These are phyloP conservation scores for Diaporthe batatas DNA, from an alignment of 2,329 filamentous ascomycete species.

Conservation along the genomic window DNA sequence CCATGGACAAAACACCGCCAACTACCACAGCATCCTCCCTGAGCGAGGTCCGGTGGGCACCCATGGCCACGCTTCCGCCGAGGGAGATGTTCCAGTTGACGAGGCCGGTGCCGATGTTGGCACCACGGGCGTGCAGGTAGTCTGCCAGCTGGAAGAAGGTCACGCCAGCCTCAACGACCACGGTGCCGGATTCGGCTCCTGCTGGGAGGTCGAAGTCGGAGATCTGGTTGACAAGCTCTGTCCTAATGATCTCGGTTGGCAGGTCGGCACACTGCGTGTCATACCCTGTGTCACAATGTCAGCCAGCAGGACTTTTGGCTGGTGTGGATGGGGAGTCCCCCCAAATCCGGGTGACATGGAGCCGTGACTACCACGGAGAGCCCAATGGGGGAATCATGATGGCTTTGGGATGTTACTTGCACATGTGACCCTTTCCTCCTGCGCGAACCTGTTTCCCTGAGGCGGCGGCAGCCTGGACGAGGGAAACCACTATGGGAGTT, in stretches of 20 bases:
- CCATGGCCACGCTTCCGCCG: conserved; percentile 65
- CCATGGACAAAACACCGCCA: conserved; percentile 61
- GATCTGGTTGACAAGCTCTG: conserved; percentile 73
- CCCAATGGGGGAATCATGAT: not conserved
- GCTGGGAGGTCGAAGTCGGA: conserved; percentile 57
- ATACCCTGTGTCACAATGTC: conserved; percentile 49
- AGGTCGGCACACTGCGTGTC: conserved; percentile 67
- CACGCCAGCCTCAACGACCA: conserved; percentile 64
- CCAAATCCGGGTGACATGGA: not conserved
- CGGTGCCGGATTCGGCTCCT: conserved; percentile 55
- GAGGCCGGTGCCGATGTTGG: conserved; percentile 63
- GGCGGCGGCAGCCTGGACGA: conserved; percentile 57
- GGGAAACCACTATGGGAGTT: conserved; percentile 44
- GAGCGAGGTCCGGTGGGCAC: conserved; percentile 63
- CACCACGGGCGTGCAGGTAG: conserved; percentile 60
- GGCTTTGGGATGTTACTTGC: conserved; percentile 45
- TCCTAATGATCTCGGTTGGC: conserved; percentile 63
- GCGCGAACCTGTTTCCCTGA: conserved; percentile 59
- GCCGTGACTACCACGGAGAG: not conserved
- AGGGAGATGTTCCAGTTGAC: conserved; percentile 69
- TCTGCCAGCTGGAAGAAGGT: conserved; percentile 65
- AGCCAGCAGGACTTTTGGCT: not conserved
- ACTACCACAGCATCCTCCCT: conserved; percentile 64
- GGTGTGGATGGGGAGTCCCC: not conserved
- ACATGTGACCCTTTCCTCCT: conserved; percentile 64